Conservation (phyloP, 2,329 filamentous ascomycete species). For the Phialophora chinensis region DNA sequence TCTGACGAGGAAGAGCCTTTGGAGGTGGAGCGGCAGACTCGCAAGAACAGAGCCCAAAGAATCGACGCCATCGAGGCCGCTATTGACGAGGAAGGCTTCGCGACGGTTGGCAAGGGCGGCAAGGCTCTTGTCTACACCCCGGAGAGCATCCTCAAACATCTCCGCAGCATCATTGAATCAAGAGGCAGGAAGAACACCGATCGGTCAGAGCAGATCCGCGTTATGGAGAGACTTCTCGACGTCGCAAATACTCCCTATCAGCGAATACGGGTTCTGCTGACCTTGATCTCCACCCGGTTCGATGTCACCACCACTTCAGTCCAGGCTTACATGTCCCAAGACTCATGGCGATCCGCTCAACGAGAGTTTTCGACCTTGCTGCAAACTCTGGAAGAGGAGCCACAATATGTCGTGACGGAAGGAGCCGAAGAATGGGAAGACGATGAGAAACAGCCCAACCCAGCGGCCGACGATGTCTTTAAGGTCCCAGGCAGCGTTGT, state of each 20-base stretch:
- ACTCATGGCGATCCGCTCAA: slow-evolving; percentile 96
- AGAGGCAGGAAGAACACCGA: slow-evolving; percentile 99
- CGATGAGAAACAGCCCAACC: slow-evolving; percentile 86
- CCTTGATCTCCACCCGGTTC: slow-evolving; percentile 90
- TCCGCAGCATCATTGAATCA: slow-evolving; percentile 90
- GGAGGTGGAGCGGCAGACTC: slow-evolving; percentile 50
- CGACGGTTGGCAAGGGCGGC: slow-evolving; percentile 85
- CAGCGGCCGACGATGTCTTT: slow-evolving; percentile 75
- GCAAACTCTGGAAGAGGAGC: slow-evolving; percentile 76
- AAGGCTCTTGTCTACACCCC: slow-evolving; percentile 90
- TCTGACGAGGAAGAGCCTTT: slow-evolving; percentile 74
- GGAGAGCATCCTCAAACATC: slow-evolving; percentile 97
- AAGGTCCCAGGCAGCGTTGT: slow-evolving; percentile 95
- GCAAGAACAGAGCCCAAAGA: slow-evolving; percentile 54
- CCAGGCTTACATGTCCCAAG: slow-evolving; percentile 82
- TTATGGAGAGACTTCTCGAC: slow-evolving; percentile 94
- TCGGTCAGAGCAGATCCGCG: slow-evolving; percentile 88
- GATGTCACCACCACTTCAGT: slow-evolving; percentile 80
- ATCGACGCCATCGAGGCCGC: slow-evolving; percentile 59
- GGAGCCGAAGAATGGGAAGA: slow-evolving; percentile 98
- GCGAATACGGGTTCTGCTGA: slow-evolving; percentile 87
- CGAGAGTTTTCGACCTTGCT: slow-evolving; percentile 82
- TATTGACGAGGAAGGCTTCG: slow-evolving; percentile 82
- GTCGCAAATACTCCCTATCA: slow-evolving; percentile 92
- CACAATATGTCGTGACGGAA: slow-evolving; percentile 84